Conservation (phyloP, 805 yeast genomes). For the Phaffomyces antillensis region DNA sequence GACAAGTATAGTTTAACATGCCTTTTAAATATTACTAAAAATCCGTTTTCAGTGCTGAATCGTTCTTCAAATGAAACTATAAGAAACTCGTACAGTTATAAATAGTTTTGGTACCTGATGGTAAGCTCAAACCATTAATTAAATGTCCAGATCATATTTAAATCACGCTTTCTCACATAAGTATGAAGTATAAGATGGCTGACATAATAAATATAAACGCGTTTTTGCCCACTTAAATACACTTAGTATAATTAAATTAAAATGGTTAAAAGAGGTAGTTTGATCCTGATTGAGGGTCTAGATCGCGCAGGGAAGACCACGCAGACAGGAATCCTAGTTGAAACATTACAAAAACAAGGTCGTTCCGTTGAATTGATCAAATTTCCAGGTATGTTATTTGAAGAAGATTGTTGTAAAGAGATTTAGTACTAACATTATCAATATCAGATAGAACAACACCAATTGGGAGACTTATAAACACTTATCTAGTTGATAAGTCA, state of each 20-base stretch:
- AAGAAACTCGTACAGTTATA: too few relatives aligned
- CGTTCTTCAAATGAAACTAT: too few relatives aligned
- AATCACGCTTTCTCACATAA: too few relatives aligned
- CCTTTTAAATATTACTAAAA: too few relatives aligned
- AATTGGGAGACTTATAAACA: conserved; percentile 73
- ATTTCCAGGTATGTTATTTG: conserved; percentile 48
- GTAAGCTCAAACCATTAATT: too few relatives aligned
- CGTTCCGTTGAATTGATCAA: conserved; percentile 48
- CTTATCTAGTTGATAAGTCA: conserved; percentile 49
- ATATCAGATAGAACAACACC: conserved; percentile 60
- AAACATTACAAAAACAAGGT: conserved; percentile 22
- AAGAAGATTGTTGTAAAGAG: neutral
- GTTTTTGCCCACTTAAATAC: neutral
- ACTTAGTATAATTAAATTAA: neutral
- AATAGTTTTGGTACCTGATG: too few relatives aligned
- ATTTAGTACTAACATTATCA: neutral
- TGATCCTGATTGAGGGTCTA: conserved; percentile 84
- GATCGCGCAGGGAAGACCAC: conserved; percentile 95
- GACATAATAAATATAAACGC: neutral
- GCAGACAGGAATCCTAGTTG: conserved; percentile 45
- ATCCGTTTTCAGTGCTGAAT: too few relatives aligned
- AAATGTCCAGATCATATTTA: too few relatives aligned
- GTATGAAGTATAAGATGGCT: neutral
- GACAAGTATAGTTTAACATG: too few relatives aligned
- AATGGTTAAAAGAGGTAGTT: conserved; percentile 46